A percentile compares a stretch with the other conserved stretches of the same genome.
Conservation (phyloP, 1,284 basidiomycete species). For the Wolfiporia cocos region DNA sequence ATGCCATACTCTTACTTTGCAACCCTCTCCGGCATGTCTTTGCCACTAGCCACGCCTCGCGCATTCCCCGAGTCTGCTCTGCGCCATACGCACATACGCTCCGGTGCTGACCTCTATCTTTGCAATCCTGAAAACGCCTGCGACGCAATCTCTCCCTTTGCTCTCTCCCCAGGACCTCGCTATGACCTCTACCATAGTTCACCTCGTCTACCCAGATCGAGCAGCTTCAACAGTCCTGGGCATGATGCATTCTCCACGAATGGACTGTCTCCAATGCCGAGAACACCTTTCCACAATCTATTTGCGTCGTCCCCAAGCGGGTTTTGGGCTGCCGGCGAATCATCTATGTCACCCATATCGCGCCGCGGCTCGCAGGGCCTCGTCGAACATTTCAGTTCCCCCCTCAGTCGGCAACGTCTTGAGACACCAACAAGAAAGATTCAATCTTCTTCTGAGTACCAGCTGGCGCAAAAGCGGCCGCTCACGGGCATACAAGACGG, state of each 20-base stretch:
- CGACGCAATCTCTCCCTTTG: constrained; percentile 5
- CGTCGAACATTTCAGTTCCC: not conserved
- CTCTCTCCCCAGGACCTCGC: constrained; percentile 5
- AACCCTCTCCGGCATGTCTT: no score
- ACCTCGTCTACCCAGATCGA: constrained; percentile 7
- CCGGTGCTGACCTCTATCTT: constrained; percentile 14
- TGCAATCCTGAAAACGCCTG: constrained; percentile 8
- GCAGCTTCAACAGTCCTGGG: constrained; percentile 5
- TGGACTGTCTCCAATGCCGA: constrained; percentile 10
- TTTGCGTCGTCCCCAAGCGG: constrained; percentile 18
- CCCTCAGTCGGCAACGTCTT: not conserved
- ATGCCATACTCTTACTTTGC: no score
- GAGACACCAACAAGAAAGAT: constrained; percentile 6
- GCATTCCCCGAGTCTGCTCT: constrained; percentile 10
- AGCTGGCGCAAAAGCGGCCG: constrained; percentile 7
- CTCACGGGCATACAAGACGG: constrained; percentile 5
- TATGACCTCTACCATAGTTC: constrained; percentile 6
- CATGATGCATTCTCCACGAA: constrained; percentile 9
- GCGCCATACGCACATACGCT: constrained; percentile 10
- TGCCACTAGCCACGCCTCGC: constrained; percentile 1
- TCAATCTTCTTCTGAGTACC: constrained; percentile 14
- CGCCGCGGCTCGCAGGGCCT: constrained; percentile 6
- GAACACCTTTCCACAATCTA: constrained; percentile 18
- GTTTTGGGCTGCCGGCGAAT: constrained; percentile 14
- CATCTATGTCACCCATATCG: constrained; percentile 18